These are phyloP conservation scores for Mallotus repandus DNA, from an alignment of 441 rosid genomes.

Conservation along the genomic window DNA sequence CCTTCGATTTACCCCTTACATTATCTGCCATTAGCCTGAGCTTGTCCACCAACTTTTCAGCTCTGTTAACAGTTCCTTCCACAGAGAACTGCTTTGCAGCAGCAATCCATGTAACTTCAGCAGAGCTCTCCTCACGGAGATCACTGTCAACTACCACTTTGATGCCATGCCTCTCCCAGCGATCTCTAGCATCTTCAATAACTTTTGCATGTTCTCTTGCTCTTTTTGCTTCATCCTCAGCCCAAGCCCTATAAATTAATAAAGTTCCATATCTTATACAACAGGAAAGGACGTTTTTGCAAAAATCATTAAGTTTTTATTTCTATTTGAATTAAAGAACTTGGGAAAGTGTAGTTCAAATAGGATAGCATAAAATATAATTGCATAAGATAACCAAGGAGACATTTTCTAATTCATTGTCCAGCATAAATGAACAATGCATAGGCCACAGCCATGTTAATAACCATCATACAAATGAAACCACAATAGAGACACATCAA, in stretches of 20 bases:
- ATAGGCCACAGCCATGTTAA: not conserved
- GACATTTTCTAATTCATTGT: not conserved
- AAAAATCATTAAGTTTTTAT: not conserved
- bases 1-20: constrained; percentile 59
- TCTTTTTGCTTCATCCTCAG: constrained; percentile 90
- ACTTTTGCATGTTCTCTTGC: constrained; percentile 80
- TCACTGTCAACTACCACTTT: constrained; percentile 78
- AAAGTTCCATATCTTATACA: not conserved
- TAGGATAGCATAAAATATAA: not conserved
- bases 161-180: constrained; percentile 82
- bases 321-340: not conserved
- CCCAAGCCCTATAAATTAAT: constrained; percentile 69
- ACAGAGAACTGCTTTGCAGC: constrained; percentile 47
- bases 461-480: not conserved
- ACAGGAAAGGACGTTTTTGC: no score
- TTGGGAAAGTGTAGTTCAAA: not conserved
- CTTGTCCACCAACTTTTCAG: constrained; percentile 55
- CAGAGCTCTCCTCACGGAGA: constrained; percentile 65
- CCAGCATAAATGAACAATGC: not conserved
- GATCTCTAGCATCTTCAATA: constrained; percentile 82
- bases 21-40: constrained; percentile 57
- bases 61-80: constrained; percentile 65
- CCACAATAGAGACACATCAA: not conserved
- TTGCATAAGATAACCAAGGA: not conserved
- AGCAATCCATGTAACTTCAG: constrained; percentile 58